phyloP scores from a whole-genome alignment of 768 basidiomycete genomes.

The Termitomyces sp. region DNA sequence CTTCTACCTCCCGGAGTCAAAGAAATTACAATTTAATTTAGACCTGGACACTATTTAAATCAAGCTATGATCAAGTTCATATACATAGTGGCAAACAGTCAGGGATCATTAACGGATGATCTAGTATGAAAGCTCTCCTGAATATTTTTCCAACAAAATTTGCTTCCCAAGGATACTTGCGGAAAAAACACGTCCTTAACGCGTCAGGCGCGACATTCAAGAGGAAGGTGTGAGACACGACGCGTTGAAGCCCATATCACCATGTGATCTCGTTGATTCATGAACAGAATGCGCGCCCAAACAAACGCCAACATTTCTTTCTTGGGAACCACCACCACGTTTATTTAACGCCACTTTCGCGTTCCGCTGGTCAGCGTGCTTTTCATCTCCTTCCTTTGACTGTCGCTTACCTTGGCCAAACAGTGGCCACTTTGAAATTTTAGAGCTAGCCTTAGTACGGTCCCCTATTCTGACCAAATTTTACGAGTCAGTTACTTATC shows the following conservation, averaged over 20 bases:
- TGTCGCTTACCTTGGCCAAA: background rate
- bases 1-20: background rate
- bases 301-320: constrained; percentile 34
- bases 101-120: background rate
- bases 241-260: constrained; percentile 9
- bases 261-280: constrained; percentile 25
- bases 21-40: background rate
- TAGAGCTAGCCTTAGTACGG: constrained; percentile 8
- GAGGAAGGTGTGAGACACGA: constrained; percentile 3
- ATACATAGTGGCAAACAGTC: background rate
- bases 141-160: background rate
- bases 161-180: background rate
- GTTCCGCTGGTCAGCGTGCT: constrained; percentile 19
- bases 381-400: constrained; percentile 1
- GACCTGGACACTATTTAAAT: background rate
- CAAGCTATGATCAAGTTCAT: background rate
- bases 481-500: background rate
- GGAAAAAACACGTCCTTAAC: constrained; percentile 10
- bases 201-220: constrained; percentile 8
- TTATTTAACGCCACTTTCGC: constrained; percentile 26
- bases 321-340: constrained; percentile 42
- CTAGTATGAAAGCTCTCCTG: background rate
- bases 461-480: constrained; percentile 12
- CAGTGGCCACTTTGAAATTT: background rate
- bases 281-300: constrained; percentile 25